Evolutionary conservation across 1,284 basidiomycete species (phyloP).

Genomic region (Hemileia vastatrix): DNA sequence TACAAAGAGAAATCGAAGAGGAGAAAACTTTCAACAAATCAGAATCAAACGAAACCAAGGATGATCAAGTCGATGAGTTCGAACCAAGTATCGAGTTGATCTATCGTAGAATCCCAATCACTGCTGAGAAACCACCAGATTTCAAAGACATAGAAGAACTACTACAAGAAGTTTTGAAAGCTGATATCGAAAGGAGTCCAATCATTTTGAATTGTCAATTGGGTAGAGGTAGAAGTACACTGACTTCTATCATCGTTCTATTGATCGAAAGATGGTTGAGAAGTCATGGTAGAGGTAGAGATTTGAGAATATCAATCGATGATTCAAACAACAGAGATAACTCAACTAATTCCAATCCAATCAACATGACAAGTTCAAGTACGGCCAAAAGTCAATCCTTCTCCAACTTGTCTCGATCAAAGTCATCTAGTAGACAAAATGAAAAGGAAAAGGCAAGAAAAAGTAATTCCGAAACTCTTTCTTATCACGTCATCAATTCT

Average conservation of each 20-base stretch:
- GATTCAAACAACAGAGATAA: too few species aligned
- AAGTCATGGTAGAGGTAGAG: too few species aligned
- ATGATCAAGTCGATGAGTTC: too few species aligned
- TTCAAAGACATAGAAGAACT: slow-evolving; percentile 48
- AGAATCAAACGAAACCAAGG: slow-evolving; percentile 42
- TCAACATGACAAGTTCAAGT: too few species aligned
- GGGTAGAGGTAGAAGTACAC: slow-evolving; percentile 81
- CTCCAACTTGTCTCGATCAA: too few species aligned
- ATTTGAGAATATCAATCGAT: too few species aligned
- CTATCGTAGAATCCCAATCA: slow-evolving; percentile 83
- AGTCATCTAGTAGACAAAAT: too few species aligned
- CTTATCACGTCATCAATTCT: slow-evolving; percentile 58
- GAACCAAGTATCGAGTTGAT: slow-evolving; percentile 59
- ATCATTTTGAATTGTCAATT: slow-evolving; percentile 96
- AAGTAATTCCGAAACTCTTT: too few species aligned
- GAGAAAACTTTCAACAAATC: slow-evolving; percentile 39
- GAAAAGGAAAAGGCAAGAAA: too few species aligned
- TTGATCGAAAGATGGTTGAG: slow-evolving; percentile 80
- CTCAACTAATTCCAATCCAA: too few species aligned
- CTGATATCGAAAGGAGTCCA: slow-evolving; percentile 62
- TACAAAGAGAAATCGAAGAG: slow-evolving; percentile 29
- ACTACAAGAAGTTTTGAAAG: slow-evolving; percentile 67
- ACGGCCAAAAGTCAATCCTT: too few species aligned
- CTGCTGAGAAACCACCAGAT: slow-evolving; percentile 52
- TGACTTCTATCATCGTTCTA: slow-evolving; percentile 75